Conservation (phyloP, 306 rosid genomes). For the Canavalia ensiformis region DNA sequence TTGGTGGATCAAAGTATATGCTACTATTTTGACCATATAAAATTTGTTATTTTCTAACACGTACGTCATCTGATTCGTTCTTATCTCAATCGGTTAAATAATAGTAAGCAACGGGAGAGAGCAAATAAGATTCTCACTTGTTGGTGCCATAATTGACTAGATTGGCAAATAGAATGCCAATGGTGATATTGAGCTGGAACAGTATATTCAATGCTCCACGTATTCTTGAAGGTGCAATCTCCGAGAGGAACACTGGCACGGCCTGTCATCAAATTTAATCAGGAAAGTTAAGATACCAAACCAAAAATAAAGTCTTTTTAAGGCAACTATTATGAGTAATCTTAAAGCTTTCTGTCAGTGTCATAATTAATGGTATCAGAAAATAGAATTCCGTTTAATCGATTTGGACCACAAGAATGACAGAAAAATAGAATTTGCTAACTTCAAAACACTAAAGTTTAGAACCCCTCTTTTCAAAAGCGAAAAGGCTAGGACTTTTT, state of each 20-base stretch:
- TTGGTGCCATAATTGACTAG: conserved; percentile 83
- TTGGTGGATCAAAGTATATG: not conserved
- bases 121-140: conserved; percentile 62
- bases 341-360: too few species aligned
- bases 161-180: conserved; percentile 89
- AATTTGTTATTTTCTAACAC: not conserved
- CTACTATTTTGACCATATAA: conserved; percentile 14
- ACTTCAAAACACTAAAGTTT: not conserved
- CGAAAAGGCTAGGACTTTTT: conserved; percentile 30
- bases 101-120: not conserved
- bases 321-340: not conserved
- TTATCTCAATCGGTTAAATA: not conserved
- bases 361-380: too few species aligned
- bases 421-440: not conserved
- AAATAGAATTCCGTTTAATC: too few species aligned
- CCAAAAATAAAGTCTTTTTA: not conserved
- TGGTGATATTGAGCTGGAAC: conserved; percentile 84
- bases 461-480: conserved; percentile 6
- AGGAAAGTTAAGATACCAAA: not conserved
- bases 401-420: too few species aligned
- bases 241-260: conserved; percentile 91
- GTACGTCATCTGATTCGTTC: not conserved
- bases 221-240: conserved; percentile 94
- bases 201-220: conserved; percentile 92
- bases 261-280: conserved; percentile 65